phyloP scores from a whole-genome alignment of 768 basidiomycete species.

The Dentipellis fragilis region DNA sequence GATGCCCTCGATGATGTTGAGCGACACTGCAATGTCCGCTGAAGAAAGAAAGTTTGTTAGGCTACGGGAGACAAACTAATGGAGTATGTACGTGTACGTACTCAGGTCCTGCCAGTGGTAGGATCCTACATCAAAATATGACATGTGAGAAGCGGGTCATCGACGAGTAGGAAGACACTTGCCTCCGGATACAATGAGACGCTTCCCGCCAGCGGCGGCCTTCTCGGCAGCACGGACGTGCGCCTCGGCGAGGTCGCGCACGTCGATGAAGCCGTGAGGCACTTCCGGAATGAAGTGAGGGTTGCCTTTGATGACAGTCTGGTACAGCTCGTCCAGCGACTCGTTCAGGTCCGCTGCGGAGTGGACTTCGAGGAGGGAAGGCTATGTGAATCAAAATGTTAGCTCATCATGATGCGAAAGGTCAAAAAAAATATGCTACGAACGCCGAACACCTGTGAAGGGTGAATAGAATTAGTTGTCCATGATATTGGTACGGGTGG shows the following conservation, averaged over 20 bases:
- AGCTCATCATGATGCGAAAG: neutral
- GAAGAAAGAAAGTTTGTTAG: neutral
- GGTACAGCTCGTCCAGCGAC: neutral
- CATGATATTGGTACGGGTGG: neutral
- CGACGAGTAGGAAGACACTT: neutral
- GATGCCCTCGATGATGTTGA: neutral
- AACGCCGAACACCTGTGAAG: neutral
- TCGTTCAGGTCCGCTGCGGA: neutral
- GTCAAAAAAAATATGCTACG: neutral
- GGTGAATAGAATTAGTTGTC: neutral
- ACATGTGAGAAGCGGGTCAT: neutral
- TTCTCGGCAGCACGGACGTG: conserved; percentile 1
- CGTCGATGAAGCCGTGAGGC: neutral
- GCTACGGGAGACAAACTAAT: neutral
- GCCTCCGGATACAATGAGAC: neutral
- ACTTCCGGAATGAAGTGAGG: neutral
- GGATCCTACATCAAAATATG: neutral
- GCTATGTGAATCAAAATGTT: neutral
- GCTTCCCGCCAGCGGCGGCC: conserved; percentile 1
- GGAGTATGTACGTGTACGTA: neutral
- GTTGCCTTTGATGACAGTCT: neutral
- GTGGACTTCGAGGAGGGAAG: neutral
- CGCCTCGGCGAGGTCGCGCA: conserved; percentile 1
- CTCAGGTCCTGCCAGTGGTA: conserved; percentile 2
- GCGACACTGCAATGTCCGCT: neutral